Evolutionary conservation across 2,329 filamentous ascomycete genomes (phyloP).

Genomic region (Clonostachys solani): DNA sequence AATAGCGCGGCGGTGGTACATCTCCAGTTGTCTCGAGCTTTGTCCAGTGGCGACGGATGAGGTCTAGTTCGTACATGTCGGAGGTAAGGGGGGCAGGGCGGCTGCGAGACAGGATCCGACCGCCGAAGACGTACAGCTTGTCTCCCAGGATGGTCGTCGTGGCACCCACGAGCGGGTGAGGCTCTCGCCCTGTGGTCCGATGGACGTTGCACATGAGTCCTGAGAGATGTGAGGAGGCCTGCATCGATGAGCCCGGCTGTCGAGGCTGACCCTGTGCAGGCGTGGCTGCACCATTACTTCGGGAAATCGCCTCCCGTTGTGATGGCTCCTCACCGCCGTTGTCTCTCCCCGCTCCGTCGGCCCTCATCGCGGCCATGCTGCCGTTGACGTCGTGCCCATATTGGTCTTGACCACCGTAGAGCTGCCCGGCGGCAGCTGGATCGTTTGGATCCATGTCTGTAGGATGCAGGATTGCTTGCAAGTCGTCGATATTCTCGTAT

Average conservation of each 20-base stretch:
- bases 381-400: constrained; percentile 32
- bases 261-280: too few species aligned
- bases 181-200: constrained; percentile 85
- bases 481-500: not conserved
- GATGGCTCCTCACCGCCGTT: constrained; percentile 46
- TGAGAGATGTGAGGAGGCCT: constrained; percentile 54
- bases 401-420: constrained; percentile 25
- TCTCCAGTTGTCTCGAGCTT: constrained; percentile 83
- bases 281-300: too few species aligned
- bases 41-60: constrained; percentile 89
- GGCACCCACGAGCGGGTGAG: constrained; percentile 86
- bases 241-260: constrained; percentile 32
- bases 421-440: constrained; percentile 24
- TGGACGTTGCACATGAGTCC: constrained; percentile 70
- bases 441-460: constrained; percentile 41
- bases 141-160: constrained; percentile 94
- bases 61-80: constrained; percentile 88
- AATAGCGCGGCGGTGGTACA: constrained; percentile 86
- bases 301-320: too few species aligned
- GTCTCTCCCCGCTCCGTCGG: constrained; percentile 27
- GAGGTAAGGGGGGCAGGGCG: constrained; percentile 78
- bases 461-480: too few species aligned
- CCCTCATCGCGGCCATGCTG: constrained; percentile 36
- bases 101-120: constrained; percentile 78
- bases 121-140: constrained; percentile 95